Base-by-base conservation (phyloP, 805 yeast genomes). In the Yamadazyma kitorensis region DNA sequence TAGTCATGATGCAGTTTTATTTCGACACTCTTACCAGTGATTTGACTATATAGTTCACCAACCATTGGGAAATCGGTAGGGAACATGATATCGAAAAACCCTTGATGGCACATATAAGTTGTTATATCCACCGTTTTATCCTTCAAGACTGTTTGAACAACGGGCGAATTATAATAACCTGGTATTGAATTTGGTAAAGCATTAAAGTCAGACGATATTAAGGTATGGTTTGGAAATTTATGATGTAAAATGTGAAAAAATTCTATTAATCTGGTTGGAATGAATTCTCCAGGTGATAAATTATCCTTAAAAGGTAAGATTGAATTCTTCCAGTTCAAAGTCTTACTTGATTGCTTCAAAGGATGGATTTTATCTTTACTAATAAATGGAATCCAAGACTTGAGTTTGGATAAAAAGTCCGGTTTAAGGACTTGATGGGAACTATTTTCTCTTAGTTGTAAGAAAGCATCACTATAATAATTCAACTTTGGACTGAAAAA, bases 11-110 rank as follows among this genome's bases (percentile, higher is more conserved):
- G 94, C 23, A 78, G 58, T 26, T 74, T 66, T 0, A 74, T 72
- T 34, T 59, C 61, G 11, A 80, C 70, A 3, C 70, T 54, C 46
- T 75, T 81, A 0, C 87, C 87, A 14, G 80, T 73, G 11, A 84
- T 74, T 41, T 74, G 73, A 12, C 66, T 62, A 51, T 86, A 87
- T 39, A 86, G 41, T 31, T 79, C 82, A 25, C 74, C 67, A 4
- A 79, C 76, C 6, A 78, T 61, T 6, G 61, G 59, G 55, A 86
- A 87, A 49, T 86, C 83, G 0, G 95, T 86, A 7, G 94, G 86
- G 51, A 86, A 86, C 82, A 85, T 78, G 32, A 86, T 86, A 55
- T 86, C 95, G 53, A 85, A 86, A 50, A 72, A 82, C 0, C 95
- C 96, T 52, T 85, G 95, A 24, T 81, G 72, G n/a, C 76, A 82